These are phyloP conservation scores for Candida nanaspora DNA, from an alignment of 805 yeast species.

Conservation along the genomic window DNA sequence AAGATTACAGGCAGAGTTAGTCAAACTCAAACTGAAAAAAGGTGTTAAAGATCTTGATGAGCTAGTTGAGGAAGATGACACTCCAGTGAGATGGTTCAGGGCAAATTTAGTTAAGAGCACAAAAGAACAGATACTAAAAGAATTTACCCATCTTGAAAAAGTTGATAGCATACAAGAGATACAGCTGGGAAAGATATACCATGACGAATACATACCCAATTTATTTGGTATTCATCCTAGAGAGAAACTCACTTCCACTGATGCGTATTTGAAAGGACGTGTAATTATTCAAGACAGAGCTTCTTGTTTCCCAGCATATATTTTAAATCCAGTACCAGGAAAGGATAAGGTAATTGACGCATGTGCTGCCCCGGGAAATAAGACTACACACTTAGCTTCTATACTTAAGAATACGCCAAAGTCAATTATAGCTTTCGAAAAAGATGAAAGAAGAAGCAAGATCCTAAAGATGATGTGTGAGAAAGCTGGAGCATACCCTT, in stretches of 20 bases:
- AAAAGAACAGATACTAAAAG: slow-evolving; percentile 29
- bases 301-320: slow-evolving; percentile 91
- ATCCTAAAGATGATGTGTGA: slow-evolving; percentile 70
- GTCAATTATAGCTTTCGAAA: slow-evolving; percentile 78
- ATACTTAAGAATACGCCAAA: slow-evolving; percentile 33
- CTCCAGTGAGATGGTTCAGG: slow-evolving; percentile 79
- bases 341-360: slow-evolving; percentile 70
- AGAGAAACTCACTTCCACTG: slow-evolving; percentile 60
- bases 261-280: slow-evolving; percentile 65
- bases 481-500: slow-evolving; percentile 56
- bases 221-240: slow-evolving; percentile 78
- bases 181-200: slow-evolving; percentile 52
- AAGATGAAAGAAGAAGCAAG: slow-evolving; percentile 67
- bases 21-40: slow-evolving; percentile 66
- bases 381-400: slow-evolving; percentile 88
- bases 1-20: slow-evolving; percentile 74
- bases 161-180: slow-evolving; percentile 38
- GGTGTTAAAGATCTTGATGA: slow-evolving; percentile 53
- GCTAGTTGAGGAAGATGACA: slow-evolving; percentile 47
- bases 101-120: slow-evolving; percentile 56
- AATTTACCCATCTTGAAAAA: slow-evolving; percentile 36
- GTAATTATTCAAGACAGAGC: slow-evolving; percentile 94
- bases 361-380: slow-evolving; percentile 98
- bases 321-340: slow-evolving; percentile 56
- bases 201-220: slow-evolving; percentile 67